Percentiles rank a stretch among this genome's conserved stretches.
Evolutionary conservation across 805 yeast genomes (phyloP).

Genomic region (Lachancea nothofagi): DNA sequence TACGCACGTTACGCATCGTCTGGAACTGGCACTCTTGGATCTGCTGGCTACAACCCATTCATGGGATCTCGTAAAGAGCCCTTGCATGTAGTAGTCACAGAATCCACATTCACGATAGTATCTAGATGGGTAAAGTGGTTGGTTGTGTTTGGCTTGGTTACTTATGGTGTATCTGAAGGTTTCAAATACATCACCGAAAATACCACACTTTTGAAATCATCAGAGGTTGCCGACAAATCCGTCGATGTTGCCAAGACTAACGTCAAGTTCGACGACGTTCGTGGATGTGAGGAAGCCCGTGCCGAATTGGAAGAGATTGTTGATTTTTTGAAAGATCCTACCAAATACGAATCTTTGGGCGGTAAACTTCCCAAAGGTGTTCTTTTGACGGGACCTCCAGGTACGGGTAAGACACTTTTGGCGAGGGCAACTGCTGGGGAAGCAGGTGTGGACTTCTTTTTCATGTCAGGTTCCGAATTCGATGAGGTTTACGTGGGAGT

Average conservation of each 20-base stretch:
- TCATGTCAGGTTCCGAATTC: conserved; percentile 97
- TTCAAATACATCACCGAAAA: conserved; percentile 79
- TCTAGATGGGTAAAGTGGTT: conserved; percentile 89
- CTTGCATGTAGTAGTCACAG: conserved; percentile 88
- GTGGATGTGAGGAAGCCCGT: conserved; percentile 98
- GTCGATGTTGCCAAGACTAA: conserved; percentile 81
- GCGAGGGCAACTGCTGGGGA: conserved; percentile 99
- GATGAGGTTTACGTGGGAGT: conserved; percentile 98
- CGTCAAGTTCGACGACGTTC: conserved; percentile 86
- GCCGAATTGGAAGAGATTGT: conserved; percentile 96
- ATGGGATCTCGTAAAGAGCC: conserved; percentile 74
- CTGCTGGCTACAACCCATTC: conserved; percentile 31
- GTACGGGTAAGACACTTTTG: conserved; percentile 92
- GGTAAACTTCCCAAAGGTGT: conserved; percentile 98
- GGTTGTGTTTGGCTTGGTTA: conserved; percentile 69
- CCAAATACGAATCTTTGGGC: conserved; percentile 92
- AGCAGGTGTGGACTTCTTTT: conserved; percentile 91
- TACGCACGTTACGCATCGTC: conserved; percentile 10
- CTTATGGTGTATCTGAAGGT: conserved; percentile 76
- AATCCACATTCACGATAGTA: conserved; percentile 68
- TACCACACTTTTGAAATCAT: conserved; percentile 54
- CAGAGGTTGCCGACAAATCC: conserved; percentile 69
- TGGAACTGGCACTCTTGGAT: conserved; percentile 24
- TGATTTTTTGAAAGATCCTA: conserved; percentile 94
- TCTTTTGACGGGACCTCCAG: conserved; percentile 94